Evolutionary conservation across 1,284 basidiomycete genomes (phyloP), one percentile per base, ranked within the genome.

Genomic region (Cystobasidium pallidum): DNA sequence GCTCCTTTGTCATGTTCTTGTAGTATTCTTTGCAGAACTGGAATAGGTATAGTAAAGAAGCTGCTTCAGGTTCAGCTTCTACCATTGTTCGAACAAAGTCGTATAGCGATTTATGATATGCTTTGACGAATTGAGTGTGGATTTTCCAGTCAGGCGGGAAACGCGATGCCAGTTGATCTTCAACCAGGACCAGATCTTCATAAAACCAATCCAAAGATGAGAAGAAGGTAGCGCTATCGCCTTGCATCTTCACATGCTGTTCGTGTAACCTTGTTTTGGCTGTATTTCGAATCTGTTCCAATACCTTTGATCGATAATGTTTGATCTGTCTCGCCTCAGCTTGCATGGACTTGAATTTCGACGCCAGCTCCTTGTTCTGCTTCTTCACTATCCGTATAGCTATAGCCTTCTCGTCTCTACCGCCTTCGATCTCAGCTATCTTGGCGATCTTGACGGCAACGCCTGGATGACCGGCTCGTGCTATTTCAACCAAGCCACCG

Each of bases 21-120:
- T 91, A 90, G 84, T 99, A 97, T 80, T 96, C 90, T 82, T 97
- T 97, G 61, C 95, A 86, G 89, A 94, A 98, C 13, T 90, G 90
- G 77, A 92, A 91, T 30, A 99, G 85, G 21, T 88, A 86, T 6
- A 99, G 86, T 47, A 99, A 84, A 3, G 90, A 87, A 76, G 87
- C 90, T 3, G 95, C 94, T 74, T 94, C 94, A 0, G 91, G 91
- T 67, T 90, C 90, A 0, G 88, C 86, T 15, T 85, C 85, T 64
- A 94, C 85, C 43, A 94, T 86, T 68, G 84, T 86, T 75, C 88
- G 88, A 74, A 99, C 83, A 8, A 88, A 88, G 1, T 83, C 83
- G 81, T 96, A 89, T 51, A 99, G 84, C n/a, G 89, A 85, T 79
- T 89, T 90, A 84, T 99, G 96, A 80, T 98, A 98, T 77, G 91